Base-by-base conservation (phyloP, 306 rosid species). In the Dalbergia cultrata region DNA sequence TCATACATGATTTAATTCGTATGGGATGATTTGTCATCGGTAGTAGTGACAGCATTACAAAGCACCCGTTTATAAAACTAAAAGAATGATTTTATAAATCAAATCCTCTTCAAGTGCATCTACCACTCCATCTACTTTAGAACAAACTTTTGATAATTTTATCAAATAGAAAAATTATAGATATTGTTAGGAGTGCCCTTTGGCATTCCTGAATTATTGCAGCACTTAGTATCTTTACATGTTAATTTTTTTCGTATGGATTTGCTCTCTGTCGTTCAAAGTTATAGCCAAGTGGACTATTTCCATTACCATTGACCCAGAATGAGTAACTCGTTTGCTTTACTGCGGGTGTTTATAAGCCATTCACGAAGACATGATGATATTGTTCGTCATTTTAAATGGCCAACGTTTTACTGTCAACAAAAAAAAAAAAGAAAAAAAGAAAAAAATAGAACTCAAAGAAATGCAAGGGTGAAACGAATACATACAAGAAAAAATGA, bases 81-180 rank as follows among this genome's bases (percentile, higher is more conserved):
- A 61, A 72, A 16, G 74, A 26, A 16, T 72, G 43, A 2, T 53
- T 66, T 52, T 52, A 35, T 39, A 11, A 8, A 63, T 53, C 17
- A 54, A 65, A 65, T 26, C 18, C 13, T 54, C 69, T 41, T 49
- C 41, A 10, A 71, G 56, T 62, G 78, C 72, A 50, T 18, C 8
- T 22, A 21, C 35, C 74, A 77, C 67, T 9, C 18, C 66, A 72
- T 63, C 58, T 50, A 10, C 74, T 63, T 63, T 52, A 53, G 16
- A 21, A 19, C 60, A 65, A 65, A 73, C 72, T 53, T 81, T 72
- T 45, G 84, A 65, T 37, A 80, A 37, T 62, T 13, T 50, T 61
- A 35, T 47, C 65, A 16, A 7, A 16, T 4, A 37, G 10, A 77
- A 37, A 47, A 41, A 9, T 74, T 80, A 34, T 33, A 44, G 61